These are phyloP conservation scores for Allodekkera sacchari DNA, from an alignment of 805 yeast species.

Conservation along the genomic window DNA sequence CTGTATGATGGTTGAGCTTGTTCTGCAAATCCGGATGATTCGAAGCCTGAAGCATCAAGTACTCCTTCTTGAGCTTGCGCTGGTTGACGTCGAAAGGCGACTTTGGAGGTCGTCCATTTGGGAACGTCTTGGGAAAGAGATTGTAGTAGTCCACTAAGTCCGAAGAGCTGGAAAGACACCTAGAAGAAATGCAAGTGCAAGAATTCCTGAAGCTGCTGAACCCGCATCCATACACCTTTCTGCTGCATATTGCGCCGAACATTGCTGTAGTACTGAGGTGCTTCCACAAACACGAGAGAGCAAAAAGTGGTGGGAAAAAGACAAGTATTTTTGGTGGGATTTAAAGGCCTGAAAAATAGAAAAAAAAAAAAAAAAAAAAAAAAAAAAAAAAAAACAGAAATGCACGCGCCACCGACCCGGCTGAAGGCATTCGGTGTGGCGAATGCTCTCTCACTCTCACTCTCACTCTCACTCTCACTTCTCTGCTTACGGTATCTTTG, in stretches of 20 bases:
- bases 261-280: too few species aligned
- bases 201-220: background rate
- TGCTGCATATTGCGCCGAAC: too few species aligned
- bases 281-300: background rate
- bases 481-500: too few species aligned
- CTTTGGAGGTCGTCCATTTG: conserved; percentile 52
- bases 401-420: background rate
- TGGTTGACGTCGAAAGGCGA: conserved; percentile 53
- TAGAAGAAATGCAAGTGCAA: background rate
- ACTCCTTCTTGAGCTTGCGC: conserved; percentile 60
- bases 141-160: conserved; percentile 36
- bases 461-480: background rate
- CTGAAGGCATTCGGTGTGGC: too few species aligned
- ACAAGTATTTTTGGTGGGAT: background rate
- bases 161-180: background rate
- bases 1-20: conserved; percentile 20
- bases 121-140: conserved; percentile 71
- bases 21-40: conserved; percentile 69
- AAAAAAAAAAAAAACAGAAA: background rate
- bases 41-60: conserved; percentile 58
- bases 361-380: too few species aligned
- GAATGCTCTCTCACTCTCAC: too few species aligned
- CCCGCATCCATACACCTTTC: too few species aligned
- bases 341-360: too few species aligned
- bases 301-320: background rate